Evolutionary conservation across 306 rosid genomes (phyloP).

Genomic region (Prunus davidiana): DNA sequence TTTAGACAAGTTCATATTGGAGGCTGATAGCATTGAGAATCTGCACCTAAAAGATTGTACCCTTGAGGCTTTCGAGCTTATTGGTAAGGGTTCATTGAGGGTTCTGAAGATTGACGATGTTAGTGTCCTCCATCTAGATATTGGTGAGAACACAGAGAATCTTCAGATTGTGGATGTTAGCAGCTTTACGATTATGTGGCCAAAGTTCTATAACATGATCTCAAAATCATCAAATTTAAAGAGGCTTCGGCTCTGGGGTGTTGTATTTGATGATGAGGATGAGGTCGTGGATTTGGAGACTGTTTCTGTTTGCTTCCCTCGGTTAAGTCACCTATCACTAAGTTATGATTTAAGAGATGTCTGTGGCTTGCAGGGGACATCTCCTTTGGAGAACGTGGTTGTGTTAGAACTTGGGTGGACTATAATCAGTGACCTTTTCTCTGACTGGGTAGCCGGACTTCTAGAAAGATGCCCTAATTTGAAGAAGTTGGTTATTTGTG

Average conservation of each 20-base stretch:
- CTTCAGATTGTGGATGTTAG: slow-evolving; percentile 73
- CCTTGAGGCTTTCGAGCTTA: slow-evolving; percentile 52
- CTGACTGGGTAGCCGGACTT: slow-evolving; percentile 70
- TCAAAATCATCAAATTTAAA: slow-evolving; percentile 55
- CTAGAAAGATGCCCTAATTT: slow-evolving; percentile 71
- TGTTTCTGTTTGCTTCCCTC: slow-evolving; percentile 59
- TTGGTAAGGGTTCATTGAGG: slow-evolving; percentile 55
- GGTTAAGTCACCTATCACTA: slow-evolving; percentile 49
- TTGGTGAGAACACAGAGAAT: slow-evolving; percentile 67
- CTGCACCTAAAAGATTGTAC: slow-evolving; percentile 59
- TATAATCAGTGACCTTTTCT: slow-evolving; percentile 60
- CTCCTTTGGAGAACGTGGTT: slow-evolving; percentile 55
- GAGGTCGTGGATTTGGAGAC: slow-evolving; percentile 67
- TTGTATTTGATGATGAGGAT: slow-evolving; percentile 61
- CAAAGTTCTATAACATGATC: slow-evolving; percentile 69
- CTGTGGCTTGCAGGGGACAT: slow-evolving; percentile 63
- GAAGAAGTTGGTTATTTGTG: slow-evolving; percentile 58
- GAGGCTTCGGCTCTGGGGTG: slow-evolving; percentile 68
- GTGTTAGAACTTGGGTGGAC: slow-evolving; percentile 89
- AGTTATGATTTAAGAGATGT: slow-evolving; percentile 63
- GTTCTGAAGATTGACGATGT: slow-evolving; percentile 67
- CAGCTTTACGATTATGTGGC: slow-evolving; percentile 73
- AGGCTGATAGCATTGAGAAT: slow-evolving; percentile 54
- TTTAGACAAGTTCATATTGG: slow-evolving; percentile 55
- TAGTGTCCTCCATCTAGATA: slow-evolving; percentile 60